A percentile compares a stretch with the other conserved stretches of the same genome.
These are phyloP conservation scores for Naegleria fowleri DNA, from an alignment of 208 protist species.

Conservation along the genomic window DNA sequence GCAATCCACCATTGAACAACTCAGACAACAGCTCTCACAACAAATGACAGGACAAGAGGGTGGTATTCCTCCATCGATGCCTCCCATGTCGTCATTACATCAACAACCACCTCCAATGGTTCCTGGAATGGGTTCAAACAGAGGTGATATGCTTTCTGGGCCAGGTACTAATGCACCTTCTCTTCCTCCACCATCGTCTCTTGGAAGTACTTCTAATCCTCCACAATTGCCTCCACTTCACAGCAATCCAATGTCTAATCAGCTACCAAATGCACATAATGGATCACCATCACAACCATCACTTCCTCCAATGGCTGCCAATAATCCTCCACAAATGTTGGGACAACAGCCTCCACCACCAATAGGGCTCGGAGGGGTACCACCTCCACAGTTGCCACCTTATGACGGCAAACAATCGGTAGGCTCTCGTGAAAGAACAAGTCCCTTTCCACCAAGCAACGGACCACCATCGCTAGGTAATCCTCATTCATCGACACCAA, in stretches of 20 bases:
- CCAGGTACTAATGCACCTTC: neutral
- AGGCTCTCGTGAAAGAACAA: neutral
- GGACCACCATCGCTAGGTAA: neutral
- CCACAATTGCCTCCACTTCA: neutral
- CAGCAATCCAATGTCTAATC: neutral
- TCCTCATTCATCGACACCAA: no score
- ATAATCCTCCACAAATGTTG: neutral
- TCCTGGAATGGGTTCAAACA: neutral
- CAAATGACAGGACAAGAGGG: neutral
- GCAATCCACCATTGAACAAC: neutral
- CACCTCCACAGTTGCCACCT: neutral
- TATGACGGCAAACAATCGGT: neutral
- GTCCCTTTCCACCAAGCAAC: neutral
- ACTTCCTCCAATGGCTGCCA: neutral
- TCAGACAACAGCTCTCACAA: neutral
- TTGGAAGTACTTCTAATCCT: no score
- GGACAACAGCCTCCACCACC: neutral
- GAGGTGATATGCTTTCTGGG: neutral
- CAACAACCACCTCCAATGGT: neutral
- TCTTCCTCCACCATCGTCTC: neutral
- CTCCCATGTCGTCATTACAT: neutral
- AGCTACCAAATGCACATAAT: neutral
- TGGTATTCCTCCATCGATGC: neutral
- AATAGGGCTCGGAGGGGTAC: no score
- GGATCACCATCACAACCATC: neutral